Percentiles rank a stretch among this genome's conserved stretches.
phyloP scores from a whole-genome alignment of 257 asterid genomes.

The Rhazya stricta region DNA sequence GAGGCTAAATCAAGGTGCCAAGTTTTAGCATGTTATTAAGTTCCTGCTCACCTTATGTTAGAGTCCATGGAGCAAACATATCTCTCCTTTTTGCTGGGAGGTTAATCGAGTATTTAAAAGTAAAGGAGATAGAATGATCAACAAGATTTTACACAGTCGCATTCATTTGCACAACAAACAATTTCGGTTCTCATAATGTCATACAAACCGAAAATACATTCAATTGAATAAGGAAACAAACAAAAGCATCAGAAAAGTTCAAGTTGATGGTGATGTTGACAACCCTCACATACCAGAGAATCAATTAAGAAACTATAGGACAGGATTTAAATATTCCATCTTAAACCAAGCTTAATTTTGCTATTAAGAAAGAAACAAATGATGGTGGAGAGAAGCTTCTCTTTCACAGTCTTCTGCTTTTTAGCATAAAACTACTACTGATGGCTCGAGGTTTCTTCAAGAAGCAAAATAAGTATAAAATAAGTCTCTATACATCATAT shows the following conservation, averaged over 20 bases:
- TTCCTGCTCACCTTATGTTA: neutral
- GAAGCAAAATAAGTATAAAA: neutral
- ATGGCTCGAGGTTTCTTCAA: neutral
- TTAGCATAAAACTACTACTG: neutral
- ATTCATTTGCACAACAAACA: neutral
- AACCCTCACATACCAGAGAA: neutral
- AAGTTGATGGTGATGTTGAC: neutral
- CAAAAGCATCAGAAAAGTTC: neutral
- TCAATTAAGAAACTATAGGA: neutral
- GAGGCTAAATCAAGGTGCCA: neutral
- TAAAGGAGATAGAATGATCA: neutral
- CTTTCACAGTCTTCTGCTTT: neutral
- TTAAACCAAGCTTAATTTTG: neutral
- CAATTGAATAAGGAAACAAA: neutral
- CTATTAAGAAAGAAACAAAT: neutral
- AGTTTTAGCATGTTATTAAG: neutral
- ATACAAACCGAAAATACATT: neutral
- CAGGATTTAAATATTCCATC: neutral
- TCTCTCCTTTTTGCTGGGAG: neutral
- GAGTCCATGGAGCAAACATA: neutral
- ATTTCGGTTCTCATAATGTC: neutral
- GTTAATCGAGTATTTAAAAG: neutral
- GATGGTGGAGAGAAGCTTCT: neutral
- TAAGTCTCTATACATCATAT: neutral
- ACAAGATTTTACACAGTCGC: neutral